Base-by-base conservation (phyloP, 2,329 filamentous ascomycete genomes). In the Neofusicoccum umdonicola region DNA sequence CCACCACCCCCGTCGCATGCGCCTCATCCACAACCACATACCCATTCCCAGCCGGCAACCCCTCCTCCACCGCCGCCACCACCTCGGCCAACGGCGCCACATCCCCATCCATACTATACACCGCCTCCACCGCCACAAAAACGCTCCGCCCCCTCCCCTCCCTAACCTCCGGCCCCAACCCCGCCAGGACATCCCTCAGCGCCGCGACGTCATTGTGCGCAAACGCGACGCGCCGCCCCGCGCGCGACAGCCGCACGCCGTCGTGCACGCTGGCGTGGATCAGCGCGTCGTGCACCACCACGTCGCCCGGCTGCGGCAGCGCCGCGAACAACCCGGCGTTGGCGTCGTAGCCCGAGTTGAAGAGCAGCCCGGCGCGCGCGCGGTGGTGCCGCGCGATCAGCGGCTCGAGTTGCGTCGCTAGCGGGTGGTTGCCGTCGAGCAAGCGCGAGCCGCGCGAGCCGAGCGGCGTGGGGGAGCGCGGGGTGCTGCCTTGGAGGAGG, bases 61-160 rank as follows among this genome's bases (percentile, higher is more conserved):
- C 70, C 0, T 78, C 74, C 45, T 89, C 82, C 0, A 90, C 83
- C 4, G 85, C 78, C 0, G 81, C 74, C 1, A 90, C 81, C 17
- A 93, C 84, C 5, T 87, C 82, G 11, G 72, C 70, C 11, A 95
- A 77, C 0, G 88, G 89, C 0, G 85, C 85, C 17, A 91, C 77
- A 68, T 93, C 90, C 0, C 91, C 91, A 62, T 94, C 91, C 91
- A 95, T 95, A 73, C 90, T 93, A 74, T 95, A 94, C 61, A 52
- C 66, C 15, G 79, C 76, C 4, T 75, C 70, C 0, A 78, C 70
- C 1, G 75, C 76, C 0, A 74, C 51, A 2, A 77, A 68, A 2
- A 85, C 68, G 1, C 65, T 69, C 3, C 78, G 66, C 0, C 78
- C 70, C 0, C 67, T 68, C 22, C 74, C 70, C 0, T 83, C 68